phyloP scores from a whole-genome alignment of 768 basidiomycete genomes.

The Gyrodon lividus region DNA sequence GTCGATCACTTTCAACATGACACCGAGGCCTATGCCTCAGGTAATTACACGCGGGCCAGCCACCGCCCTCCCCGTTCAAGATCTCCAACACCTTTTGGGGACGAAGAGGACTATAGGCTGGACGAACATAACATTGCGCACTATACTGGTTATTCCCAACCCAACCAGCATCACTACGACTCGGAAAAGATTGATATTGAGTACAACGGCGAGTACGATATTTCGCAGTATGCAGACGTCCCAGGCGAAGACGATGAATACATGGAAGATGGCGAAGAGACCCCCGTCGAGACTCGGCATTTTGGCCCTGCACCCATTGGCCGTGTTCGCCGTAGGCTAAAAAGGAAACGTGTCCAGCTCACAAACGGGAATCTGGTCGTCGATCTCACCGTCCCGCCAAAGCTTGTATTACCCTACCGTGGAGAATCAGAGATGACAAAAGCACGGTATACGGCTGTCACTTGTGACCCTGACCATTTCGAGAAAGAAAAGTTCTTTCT shows the following conservation, averaged over 20 bases:
- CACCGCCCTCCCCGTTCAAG: constrained; percentile 61
- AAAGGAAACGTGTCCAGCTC: constrained; percentile 79
- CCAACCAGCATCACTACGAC: constrained; percentile 8
- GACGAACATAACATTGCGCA: constrained; percentile 56
- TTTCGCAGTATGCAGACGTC: constrained; percentile 29
- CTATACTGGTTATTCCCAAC: constrained; percentile 44
- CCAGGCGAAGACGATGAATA: constrained; percentile 18
- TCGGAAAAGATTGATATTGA: constrained; percentile 24
- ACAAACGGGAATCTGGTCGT: constrained; percentile 89
- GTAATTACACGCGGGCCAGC: constrained; percentile 48
- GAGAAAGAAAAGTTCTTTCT: constrained; percentile 80
- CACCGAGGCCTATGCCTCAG: constrained; percentile 68
- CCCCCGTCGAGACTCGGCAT: constrained; percentile 61
- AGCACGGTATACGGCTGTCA: constrained; percentile 84
- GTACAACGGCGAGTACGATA: constrained; percentile 29
- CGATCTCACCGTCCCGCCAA: constrained; percentile 80
- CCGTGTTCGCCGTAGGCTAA: constrained; percentile 70
- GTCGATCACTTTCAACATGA: constrained; percentile 65
- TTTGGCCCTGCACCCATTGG: constrained; percentile 88
- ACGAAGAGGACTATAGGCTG: constrained; percentile 70
- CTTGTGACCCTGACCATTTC: constrained; percentile 93
- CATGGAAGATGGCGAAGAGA: constrained; percentile 22
- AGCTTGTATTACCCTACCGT: constrained; percentile 70
- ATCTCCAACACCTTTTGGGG: constrained; percentile 72
- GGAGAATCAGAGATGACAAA: constrained; percentile 72